Conservation (phyloP, 371 early-diverging fungal genomes). For the Mortierella sp. region DNA sequence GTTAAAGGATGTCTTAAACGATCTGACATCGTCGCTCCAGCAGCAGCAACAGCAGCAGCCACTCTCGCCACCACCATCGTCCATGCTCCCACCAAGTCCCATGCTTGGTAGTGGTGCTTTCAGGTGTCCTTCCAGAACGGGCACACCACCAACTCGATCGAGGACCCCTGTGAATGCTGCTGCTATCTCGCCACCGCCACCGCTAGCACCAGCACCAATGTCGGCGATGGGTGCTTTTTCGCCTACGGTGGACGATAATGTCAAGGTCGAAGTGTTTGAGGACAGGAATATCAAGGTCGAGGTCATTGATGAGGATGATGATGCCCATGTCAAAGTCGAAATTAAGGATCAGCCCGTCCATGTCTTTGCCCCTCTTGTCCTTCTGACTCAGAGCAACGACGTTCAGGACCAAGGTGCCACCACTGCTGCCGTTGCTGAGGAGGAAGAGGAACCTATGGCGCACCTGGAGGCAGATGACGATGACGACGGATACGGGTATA, state of each 20-base stretch:
- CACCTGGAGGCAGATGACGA: background rate
- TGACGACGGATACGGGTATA: background rate
- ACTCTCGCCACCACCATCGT: background rate
- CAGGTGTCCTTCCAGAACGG: background rate
- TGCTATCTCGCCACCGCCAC: background rate
- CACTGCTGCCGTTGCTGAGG: background rate
- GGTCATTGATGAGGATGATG: background rate
- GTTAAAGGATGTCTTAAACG: background rate
- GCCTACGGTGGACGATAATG: background rate
- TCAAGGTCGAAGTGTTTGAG: background rate
- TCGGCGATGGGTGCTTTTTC: too few species aligned
- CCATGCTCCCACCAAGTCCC: background rate
- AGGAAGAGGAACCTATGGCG: background rate
- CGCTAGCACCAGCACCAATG: background rate
- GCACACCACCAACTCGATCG: background rate
- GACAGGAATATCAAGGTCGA: background rate
- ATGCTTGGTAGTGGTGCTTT: background rate
- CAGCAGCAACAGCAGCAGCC: background rate
- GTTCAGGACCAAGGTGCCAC: background rate
- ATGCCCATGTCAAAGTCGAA: background rate
- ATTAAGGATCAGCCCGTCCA: background rate
- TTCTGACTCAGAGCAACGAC: too few species aligned
- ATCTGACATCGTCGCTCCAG: background rate
- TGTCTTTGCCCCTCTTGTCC: background rate
- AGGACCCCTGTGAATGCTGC: background rate